Evolutionary conservation across 2,329 filamentous ascomycete genomes (phyloP).

Genomic region (Aspergillus floridensis): DNA sequence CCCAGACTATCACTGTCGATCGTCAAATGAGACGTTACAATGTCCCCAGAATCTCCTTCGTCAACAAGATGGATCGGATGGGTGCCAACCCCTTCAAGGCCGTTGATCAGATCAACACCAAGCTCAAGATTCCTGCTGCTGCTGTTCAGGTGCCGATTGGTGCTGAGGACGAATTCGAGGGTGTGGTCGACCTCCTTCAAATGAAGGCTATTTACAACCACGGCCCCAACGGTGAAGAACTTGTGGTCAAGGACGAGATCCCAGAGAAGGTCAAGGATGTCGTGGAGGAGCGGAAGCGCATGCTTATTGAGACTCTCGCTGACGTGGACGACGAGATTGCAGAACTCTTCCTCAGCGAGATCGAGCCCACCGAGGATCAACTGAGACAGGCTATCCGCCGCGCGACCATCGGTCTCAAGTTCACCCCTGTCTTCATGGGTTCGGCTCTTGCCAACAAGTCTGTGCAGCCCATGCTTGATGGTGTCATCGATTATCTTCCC

Average conservation of each 20-base stretch:
- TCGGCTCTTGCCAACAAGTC: conserved; percentile 92
- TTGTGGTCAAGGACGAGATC: conserved; percentile 75
- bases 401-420: conserved; percentile 83
- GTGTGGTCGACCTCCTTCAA: conserved; percentile 85
- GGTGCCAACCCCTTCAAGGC: conserved; percentile 97
- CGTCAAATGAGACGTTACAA: conserved; percentile 99
- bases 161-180: conserved; percentile 83
- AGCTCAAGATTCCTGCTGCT: conserved; percentile 88
- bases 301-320: conserved; percentile 89
- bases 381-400: conserved; percentile 90
- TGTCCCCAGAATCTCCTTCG: conserved; percentile 88
- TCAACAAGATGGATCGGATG: conserved; percentile 99
- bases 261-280: conserved; percentile 75
- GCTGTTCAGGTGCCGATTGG: conserved; percentile 95
- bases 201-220: conserved; percentile 96
- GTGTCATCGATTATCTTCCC: conserved; percentile 91
- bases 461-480: conserved; percentile 94
- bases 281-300: conserved; percentile 75
- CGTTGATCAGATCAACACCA: conserved; percentile 94
- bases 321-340: conserved; percentile 98
- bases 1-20: conserved; percentile 96
- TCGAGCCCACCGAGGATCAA: conserved; percentile 72
- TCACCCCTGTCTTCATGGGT: conserved; percentile 94
- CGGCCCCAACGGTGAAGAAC: conserved; percentile 72
- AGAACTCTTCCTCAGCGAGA: conserved; percentile 87